Evolutionary conservation across 495 filamentous ascomycete genomes (phyloP).

Genomic region (Extremus antarcticus): DNA sequence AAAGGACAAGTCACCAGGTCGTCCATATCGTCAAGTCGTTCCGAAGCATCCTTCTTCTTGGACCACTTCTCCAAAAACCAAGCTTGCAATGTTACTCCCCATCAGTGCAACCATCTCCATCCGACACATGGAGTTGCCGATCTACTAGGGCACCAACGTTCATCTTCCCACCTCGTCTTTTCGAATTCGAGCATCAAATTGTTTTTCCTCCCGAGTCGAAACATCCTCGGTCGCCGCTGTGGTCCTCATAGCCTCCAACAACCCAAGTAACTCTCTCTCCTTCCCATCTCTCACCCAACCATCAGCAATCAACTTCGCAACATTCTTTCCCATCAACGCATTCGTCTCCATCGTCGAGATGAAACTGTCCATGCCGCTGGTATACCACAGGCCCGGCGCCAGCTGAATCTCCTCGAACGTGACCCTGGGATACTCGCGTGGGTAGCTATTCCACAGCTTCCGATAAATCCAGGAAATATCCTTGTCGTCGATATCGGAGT

Average conservation of each 20-base stretch:
- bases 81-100: too few relatives aligned
- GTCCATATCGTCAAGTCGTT: too few relatives aligned
- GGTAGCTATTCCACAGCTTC: constrained; percentile 74
- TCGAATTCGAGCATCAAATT: too few relatives aligned
- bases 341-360: constrained; percentile 98
- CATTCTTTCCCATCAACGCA: constrained; percentile 88
- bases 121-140: too few relatives aligned
- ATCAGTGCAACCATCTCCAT: too few relatives aligned
- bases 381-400: constrained; percentile 68
- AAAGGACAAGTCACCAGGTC: too few relatives aligned
- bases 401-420: constrained; percentile 78
- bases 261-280: neutral
- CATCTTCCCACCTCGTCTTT: too few relatives aligned
- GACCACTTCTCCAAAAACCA: too few relatives aligned
- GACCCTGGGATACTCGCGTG: constrained; percentile 66
- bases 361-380: constrained; percentile 85
- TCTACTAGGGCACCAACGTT: too few relatives aligned
- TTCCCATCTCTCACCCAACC: neutral
- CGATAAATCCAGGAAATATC: constrained; percentile 70
- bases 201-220: too few relatives aligned
- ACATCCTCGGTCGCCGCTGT: too few relatives aligned
- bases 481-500: constrained; percentile 21
- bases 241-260: neutral
- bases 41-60: too few relatives aligned
- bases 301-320: constrained; percentile 67